Evolutionary conservation across 768 basidiomycete genomes (phyloP), one percentile per base, ranked within the genome.

Genomic region (Jaapia argillacea): DNA sequence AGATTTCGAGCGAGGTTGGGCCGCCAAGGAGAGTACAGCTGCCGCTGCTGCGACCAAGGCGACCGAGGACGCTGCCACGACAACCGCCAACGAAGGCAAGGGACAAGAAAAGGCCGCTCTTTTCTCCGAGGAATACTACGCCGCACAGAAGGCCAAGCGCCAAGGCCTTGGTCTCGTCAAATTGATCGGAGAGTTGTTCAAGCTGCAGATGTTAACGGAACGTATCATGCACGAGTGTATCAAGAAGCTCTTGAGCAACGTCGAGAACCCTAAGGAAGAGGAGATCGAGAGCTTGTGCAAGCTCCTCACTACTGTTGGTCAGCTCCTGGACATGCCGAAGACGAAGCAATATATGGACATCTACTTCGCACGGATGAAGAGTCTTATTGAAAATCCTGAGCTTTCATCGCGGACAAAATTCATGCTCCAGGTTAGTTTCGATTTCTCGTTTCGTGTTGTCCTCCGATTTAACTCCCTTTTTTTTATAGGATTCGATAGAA

Each of bases 401-500:
- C 10, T 33, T 33, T 33, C 28, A 16, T 36, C 70, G 18, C 62
- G 72, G 39, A 64, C 70, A 42, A 58, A 58, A 42, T 74, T 70
- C 54, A 72, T 74, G 72, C 56, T 74, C 26, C 53, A 64, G 61
- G 70, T 72, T 45, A 75, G 7, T 46, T 26, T 12, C 22, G 13
- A 7, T 10, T 12, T 13, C 7, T 13, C 20, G 21, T 27, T 38
- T n/a, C 40, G 23, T 24, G 12, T 14, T 24, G 16, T 3, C 3
- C 23, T 24, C 22, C 18, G 41, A 6, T 28, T 6, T 13, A n/a
- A 41, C 46, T 7, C 26, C 24, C 24, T 48, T 36, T 24, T 40
- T 27, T 26, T 16, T 22, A 6, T 40, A 97, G 92, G 94, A 97
- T 64, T 71, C 96, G 41, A 75, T 93, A 44, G 94, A 97, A 57